These are phyloP conservation scores for Tetracentron sinense DNA, from an alignment of 164 flowering plant genomes.

Conservation along the genomic window DNA sequence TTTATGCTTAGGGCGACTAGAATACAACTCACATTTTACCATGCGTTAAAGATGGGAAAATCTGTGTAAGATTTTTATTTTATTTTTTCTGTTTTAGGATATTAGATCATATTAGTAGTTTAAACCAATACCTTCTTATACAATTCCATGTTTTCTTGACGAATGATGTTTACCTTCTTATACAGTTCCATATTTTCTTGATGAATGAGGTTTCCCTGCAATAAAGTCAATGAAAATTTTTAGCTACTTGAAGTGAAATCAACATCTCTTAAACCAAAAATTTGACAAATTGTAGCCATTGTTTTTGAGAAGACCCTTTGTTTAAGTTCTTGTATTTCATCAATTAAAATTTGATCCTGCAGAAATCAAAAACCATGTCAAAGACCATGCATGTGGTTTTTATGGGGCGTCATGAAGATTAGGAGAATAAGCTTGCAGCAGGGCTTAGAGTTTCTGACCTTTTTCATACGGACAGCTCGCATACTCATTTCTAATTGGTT, in stretches of 20 bases:
- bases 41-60: not conserved
- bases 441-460: conserved; percentile 38
- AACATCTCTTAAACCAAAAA: not conserved
- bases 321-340: conserved; percentile 73
- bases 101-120: conserved; percentile 5
- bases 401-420: not conserved
- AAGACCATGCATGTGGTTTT: not conserved
- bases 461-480: conserved; percentile 65
- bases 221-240: conserved; percentile 10
- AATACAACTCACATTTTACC: not conserved
- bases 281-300: not conserved
- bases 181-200: conserved; percentile 73
- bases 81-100: too few relatives aligned
- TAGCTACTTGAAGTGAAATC: conserved; percentile 15
- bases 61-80: not conserved
- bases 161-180: conserved; percentile 64
- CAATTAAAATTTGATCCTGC: conserved; percentile 73
- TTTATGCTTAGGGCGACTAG: conserved; percentile 6
- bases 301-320: conserved; percentile 49
- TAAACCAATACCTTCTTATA: conserved; percentile 44
- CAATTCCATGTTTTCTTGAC: conserved; percentile 57
- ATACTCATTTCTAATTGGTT: conserved; percentile 81
- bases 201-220: conserved; percentile 73
- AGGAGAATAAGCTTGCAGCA: not conserved
- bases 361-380: conserved; percentile 17